These are phyloP conservation scores for Wallacemonas rigidus DNA, from an alignment of 208 protist species.

Conservation along the genomic window DNA sequence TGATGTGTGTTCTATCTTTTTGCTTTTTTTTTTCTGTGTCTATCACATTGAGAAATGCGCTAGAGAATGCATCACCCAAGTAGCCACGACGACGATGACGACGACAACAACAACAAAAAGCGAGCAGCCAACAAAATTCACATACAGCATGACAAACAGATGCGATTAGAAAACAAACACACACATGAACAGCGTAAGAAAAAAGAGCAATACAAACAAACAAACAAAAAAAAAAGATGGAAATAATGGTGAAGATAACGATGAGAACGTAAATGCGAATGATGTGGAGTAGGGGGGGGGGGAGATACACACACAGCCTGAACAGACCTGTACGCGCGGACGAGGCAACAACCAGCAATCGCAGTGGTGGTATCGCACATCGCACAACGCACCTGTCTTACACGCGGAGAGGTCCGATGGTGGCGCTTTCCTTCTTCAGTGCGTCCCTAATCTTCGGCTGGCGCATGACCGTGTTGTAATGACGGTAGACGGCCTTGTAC, in stretches of 20 bases:
- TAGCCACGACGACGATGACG: background rate
- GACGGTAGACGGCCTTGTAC: conserved; percentile 64
- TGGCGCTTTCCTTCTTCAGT: conserved; percentile 57
- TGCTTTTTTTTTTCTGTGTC: conserved; percentile 3
- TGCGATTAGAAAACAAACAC: conserved; percentile 1
- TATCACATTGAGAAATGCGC: background rate
- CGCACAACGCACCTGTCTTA: conserved; percentile 4
- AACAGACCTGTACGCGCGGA: background rate
- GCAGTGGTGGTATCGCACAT: background rate
- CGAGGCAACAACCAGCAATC: conserved; percentile 15
- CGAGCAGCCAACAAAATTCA: too few relatives aligned
- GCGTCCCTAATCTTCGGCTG: conserved; percentile 65
- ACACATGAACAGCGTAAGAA: background rate
- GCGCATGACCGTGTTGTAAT: conserved; percentile 84
- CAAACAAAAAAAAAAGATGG: conserved; percentile 16
- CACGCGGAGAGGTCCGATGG: conserved; percentile 38
- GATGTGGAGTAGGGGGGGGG: background rate
- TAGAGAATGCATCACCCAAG: background rate
- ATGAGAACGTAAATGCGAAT: background rate
- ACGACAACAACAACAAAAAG: too few relatives aligned
- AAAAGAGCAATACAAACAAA: background rate
- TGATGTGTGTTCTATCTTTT: background rate
- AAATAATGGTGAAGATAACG: conserved; percentile 7
- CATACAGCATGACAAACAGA: background rate
- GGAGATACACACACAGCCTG: too few relatives aligned